These are phyloP conservation scores for Claviceps capensis DNA, from an alignment of 2,329 filamentous ascomycete species.

Conservation along the genomic window DNA sequence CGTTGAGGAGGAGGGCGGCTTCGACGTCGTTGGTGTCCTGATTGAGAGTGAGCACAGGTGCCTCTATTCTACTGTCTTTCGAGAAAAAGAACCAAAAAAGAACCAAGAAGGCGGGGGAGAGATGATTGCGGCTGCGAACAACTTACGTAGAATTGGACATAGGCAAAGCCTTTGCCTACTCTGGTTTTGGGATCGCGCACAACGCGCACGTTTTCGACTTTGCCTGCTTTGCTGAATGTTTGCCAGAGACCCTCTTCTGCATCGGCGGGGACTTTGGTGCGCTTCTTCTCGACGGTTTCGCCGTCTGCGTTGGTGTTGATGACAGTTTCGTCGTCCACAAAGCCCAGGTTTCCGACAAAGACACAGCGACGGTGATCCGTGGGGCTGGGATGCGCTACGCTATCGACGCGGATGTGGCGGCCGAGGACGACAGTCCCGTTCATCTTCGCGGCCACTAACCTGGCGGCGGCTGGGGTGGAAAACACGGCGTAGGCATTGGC, in stretches of 20 bases:
- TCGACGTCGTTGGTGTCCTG: constrained; percentile 78
- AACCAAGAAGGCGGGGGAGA: background rate
- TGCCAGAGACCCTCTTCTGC: constrained; percentile 88
- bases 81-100: background rate
- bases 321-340: constrained; percentile 81
- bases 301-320: constrained; percentile 51
- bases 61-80: background rate
- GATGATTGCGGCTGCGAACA: background rate
- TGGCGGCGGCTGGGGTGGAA: constrained; percentile 58
- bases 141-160: constrained; percentile 78
- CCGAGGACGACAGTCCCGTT: constrained; percentile 78
- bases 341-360: constrained; percentile 91
- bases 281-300: constrained; percentile 57
- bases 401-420: constrained; percentile 82
- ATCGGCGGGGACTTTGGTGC: constrained; percentile 63
- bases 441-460: constrained; percentile 59
- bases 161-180: constrained; percentile 93
- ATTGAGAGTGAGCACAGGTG: background rate
- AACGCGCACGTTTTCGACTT: constrained; percentile 85
- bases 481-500: constrained; percentile 94
- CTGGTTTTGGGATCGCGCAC: constrained; percentile 80
- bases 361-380: constrained; percentile 81
- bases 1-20: constrained; percentile 74
- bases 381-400: constrained; percentile 71
- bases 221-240: constrained; percentile 60